Conservation (phyloP, 2,329 filamentous ascomycete genomes). For the Sarocladiaceae sp. region DNA sequence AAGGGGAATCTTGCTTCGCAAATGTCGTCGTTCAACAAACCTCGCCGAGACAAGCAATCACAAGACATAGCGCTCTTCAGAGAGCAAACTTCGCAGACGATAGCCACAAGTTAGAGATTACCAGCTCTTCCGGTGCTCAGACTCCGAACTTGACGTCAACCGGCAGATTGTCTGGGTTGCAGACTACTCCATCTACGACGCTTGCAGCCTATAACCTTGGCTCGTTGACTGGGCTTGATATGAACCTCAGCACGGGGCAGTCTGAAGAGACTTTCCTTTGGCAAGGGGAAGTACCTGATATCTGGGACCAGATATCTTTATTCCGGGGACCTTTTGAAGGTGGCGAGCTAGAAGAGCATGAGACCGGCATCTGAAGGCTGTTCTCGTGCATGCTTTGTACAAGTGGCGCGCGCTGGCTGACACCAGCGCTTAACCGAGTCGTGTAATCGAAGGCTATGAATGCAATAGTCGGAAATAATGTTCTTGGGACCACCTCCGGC, state of each 20-base stretch:
- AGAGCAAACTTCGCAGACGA: background rate
- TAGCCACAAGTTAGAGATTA: slow-evolving; percentile 6
- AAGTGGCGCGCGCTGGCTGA: too few species aligned
- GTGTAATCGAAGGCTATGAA: too few species aligned
- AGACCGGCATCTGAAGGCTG: background rate
- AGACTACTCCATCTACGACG: background rate
- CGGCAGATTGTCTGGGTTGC: background rate
- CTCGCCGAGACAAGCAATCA: background rate
- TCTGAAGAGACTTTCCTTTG: background rate
- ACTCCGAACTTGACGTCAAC: background rate
- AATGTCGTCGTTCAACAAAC: background rate
- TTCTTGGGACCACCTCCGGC: background rate
- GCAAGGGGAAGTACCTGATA: background rate
- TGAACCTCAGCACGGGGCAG: background rate
- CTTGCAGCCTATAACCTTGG: background rate
- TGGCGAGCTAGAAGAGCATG: background rate
- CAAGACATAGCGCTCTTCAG: slow-evolving; percentile 9
- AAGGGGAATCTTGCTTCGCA: background rate
- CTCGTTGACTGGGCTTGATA: background rate
- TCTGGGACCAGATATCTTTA: slow-evolving; percentile 7
- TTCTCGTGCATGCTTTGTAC: background rate
- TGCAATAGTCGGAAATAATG: background rate
- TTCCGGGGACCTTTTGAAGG: slow-evolving; percentile 2
- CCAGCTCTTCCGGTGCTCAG: background rate
- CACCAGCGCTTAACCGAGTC: too few species aligned